Percentiles rank a stretch among this genome's conserved stretches.
Conservation (phyloP, 768 basidiomycete genomes). For the Amanita pseudoporphyria region DNA sequence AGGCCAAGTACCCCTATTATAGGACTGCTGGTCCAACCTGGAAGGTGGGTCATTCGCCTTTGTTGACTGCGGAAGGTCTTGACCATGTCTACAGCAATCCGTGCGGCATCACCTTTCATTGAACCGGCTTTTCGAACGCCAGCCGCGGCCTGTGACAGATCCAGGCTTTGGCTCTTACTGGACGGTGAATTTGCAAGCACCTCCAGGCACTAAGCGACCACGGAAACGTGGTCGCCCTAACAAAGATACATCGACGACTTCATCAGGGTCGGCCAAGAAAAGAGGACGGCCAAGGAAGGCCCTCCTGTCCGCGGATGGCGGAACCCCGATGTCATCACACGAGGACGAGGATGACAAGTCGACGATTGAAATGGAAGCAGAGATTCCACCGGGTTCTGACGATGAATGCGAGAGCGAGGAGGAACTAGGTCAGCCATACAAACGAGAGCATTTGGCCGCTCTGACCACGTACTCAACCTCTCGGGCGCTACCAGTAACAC, state of each 20-base stretch:
- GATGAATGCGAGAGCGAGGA: conserved; percentile 65
- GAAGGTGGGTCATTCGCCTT: conserved; percentile 45
- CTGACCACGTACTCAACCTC: conserved; percentile 25
- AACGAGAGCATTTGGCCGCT: conserved; percentile 29
- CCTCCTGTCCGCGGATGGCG: conserved; percentile 1
- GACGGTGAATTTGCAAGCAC: conserved; percentile 83
- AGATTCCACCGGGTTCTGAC: conserved; percentile 26
- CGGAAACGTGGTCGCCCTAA: conserved; percentile 65
- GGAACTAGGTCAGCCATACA: conserved; percentile 39
- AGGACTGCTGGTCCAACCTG: conserved; percentile 73
- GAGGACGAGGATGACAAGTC: conserved; percentile 14
- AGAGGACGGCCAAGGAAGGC: conserved; percentile 31
- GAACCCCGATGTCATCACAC: conserved; percentile 4
- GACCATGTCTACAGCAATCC: conserved; percentile 53
- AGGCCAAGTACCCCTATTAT: conserved; percentile 77
- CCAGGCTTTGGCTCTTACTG: conserved; percentile 85
- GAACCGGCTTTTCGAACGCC: conserved; percentile 75
- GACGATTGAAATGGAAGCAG: conserved; percentile 10
- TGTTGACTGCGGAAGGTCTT: background rate
- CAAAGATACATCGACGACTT: conserved; percentile 26
- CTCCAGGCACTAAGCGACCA: conserved; percentile 79
- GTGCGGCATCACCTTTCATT: conserved; percentile 79
- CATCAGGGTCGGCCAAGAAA: conserved; percentile 23
- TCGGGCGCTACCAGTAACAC: conserved; percentile 23
- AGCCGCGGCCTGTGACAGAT: conserved; percentile 74